These are phyloP conservation scores for Ceratocystis variospora DNA, from an alignment of 2,329 filamentous ascomycete genomes.

Conservation along the genomic window DNA sequence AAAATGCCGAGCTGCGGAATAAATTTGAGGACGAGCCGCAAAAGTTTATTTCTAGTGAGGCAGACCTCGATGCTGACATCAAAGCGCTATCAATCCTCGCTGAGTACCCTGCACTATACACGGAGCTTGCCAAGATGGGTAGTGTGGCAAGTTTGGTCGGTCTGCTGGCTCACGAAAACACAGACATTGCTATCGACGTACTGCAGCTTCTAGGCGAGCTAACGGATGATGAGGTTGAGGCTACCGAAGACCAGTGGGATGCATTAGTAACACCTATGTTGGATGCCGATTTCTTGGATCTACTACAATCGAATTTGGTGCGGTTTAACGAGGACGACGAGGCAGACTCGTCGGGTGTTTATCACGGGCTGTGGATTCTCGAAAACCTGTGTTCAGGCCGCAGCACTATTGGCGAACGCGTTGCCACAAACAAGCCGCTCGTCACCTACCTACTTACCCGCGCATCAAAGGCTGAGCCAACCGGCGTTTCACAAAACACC, in stretches of 20 bases:
- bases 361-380: slow-evolving; percentile 67
- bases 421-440: slow-evolving; percentile 55
- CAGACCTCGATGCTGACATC: slow-evolving; percentile 77
- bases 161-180: slow-evolving; percentile 85
- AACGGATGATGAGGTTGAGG: slow-evolving; percentile 72
- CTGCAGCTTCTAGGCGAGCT: slow-evolving; percentile 83
- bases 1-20: slow-evolving; percentile 78
- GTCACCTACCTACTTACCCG: slow-evolving; percentile 66
- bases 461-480: slow-evolving; percentile 38
- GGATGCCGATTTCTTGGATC: slow-evolving; percentile 51
- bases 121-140: slow-evolving; percentile 63
- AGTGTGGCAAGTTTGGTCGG: slow-evolving; percentile 62
- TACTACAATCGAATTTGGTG: slow-evolving; percentile 64
- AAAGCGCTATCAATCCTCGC: slow-evolving; percentile 74
- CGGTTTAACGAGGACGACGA: slow-evolving; percentile 62
- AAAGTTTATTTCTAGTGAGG: slow-evolving; percentile 76
- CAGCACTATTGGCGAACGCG: slow-evolving; percentile 48
- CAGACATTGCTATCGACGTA: slow-evolving; percentile 84
- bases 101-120: slow-evolving; percentile 73
- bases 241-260: slow-evolving; percentile 57
- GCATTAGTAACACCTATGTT: slow-evolving; percentile 53
- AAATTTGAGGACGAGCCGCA: slow-evolving; percentile 68
- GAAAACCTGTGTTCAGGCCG: slow-evolving; percentile 72
- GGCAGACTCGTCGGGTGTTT: slow-evolving; percentile 70
- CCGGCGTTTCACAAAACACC: slow-evolving; percentile 69